phyloP scores from a whole-genome alignment of 768 basidiomycete genomes.

The Rhizopogon roseolus region DNA sequence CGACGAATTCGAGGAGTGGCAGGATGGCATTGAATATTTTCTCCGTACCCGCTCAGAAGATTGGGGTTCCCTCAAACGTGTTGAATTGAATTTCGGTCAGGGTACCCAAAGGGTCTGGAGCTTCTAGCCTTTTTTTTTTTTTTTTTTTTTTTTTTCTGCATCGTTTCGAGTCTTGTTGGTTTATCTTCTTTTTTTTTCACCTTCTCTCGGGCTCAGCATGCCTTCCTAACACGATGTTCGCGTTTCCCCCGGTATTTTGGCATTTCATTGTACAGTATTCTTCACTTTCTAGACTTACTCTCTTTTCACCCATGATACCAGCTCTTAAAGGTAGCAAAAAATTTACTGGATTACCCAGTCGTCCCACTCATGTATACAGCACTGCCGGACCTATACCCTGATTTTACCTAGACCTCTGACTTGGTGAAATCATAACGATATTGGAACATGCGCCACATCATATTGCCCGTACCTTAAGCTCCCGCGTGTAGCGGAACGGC shows the following conservation, averaged over 20 bases:
- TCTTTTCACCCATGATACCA: not conserved
- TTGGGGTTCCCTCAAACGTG: constrained; percentile 13
- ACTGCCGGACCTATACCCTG: not conserved
- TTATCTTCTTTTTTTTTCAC: not conserved
- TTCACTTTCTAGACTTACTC: not conserved
- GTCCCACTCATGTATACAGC: not conserved
- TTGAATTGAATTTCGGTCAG: constrained; percentile 12
- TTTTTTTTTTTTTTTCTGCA: not conserved
- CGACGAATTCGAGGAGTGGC: constrained; percentile 27
- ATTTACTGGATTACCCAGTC: not conserved
- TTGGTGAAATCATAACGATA: not conserved
- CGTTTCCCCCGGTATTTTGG: not conserved
- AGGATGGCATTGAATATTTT: constrained; percentile 14
- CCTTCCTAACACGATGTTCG: not conserved
- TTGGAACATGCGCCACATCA: not conserved
- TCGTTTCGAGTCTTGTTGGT: not conserved
- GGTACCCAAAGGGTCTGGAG: constrained; percentile 18
- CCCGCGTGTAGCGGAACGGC: not conserved
- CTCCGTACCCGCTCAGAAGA: constrained; percentile 10
- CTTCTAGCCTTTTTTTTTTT: constrained; percentile 9
- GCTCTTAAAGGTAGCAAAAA: not conserved
- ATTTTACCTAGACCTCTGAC: not conserved
- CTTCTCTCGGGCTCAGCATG: not conserved
- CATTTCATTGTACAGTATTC: not conserved
- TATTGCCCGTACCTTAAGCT: not conserved